A percentile compares a stretch with the other conserved stretches of the same genome.
These are phyloP conservation scores for Sarcomyxa edulis DNA, from an alignment of 768 basidiomycete species.

Conservation along the genomic window DNA sequence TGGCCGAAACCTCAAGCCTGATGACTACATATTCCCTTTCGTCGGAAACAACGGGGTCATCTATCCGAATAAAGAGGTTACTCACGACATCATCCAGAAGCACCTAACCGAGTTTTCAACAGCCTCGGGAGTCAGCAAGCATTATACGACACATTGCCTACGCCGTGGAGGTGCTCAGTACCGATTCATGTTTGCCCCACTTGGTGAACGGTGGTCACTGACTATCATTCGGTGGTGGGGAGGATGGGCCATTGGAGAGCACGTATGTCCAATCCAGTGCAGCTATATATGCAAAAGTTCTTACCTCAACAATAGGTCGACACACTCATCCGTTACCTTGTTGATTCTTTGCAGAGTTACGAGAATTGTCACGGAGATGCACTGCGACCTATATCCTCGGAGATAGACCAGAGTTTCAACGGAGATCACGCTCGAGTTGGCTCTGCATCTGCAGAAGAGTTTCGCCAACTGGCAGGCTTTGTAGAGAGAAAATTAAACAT, in stretches of 20 bases:
- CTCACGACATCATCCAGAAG: slow-evolving; percentile 21
- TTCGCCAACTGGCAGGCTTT: no score
- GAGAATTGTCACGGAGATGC: neutral
- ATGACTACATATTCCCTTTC: slow-evolving; percentile 30
- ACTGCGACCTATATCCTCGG: neutral
- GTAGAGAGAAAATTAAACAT: no score
- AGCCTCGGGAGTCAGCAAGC: slow-evolving; percentile 16
- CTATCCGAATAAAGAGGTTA: slow-evolving; percentile 17
- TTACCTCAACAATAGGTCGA: no score
- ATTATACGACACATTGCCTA: slow-evolving; percentile 29
- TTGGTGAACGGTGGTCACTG: slow-evolving; percentile 29
- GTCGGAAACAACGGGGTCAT: slow-evolving; percentile 21
- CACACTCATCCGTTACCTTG: neutral
- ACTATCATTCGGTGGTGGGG: slow-evolving; percentile 34
- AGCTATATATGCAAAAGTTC: no score
- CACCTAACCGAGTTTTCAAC: slow-evolving; percentile 20
- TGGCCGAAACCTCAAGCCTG: slow-evolving; percentile 12
- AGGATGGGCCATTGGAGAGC: slow-evolving; percentile 32
- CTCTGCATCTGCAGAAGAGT: no score
- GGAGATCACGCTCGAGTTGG: no score
- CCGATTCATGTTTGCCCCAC: slow-evolving; percentile 30
- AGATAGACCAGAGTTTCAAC: neutral
- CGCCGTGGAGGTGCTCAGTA: slow-evolving; percentile 33
- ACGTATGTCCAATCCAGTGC: slow-evolving; percentile 23
- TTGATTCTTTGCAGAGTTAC: neutral